These are phyloP conservation scores for Beta macrorhiza DNA, from an alignment of 179 eudicot species.

Conservation along the genomic window DNA sequence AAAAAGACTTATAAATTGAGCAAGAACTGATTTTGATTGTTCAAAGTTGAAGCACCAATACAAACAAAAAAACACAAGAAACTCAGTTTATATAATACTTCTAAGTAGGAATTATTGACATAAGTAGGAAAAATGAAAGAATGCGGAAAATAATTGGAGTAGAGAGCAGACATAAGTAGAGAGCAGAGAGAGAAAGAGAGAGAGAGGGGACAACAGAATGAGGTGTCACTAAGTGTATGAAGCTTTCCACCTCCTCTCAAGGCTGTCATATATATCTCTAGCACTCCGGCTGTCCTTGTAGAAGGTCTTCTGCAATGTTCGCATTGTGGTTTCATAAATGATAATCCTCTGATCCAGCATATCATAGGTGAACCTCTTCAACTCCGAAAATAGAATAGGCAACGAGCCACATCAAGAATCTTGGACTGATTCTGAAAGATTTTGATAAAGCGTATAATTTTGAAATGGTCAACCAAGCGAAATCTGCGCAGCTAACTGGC, in stretches of 20 bases:
- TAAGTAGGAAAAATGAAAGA: background rate
- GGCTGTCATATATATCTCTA: slow-evolving; percentile 53
- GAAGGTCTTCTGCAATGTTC: slow-evolving; percentile 47
- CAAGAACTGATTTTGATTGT: too few species aligned
- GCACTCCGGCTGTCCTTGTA: slow-evolving; percentile 48
- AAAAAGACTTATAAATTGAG: too few species aligned
- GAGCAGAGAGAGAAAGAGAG: background rate
- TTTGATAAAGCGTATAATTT: background rate
- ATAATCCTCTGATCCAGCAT: slow-evolving; percentile 61
- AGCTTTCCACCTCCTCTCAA: slow-evolving; percentile 63
- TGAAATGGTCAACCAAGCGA: background rate
- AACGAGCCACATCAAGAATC: background rate
- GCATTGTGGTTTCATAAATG: slow-evolving; percentile 65
- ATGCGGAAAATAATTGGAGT: background rate
- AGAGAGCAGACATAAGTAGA: background rate
- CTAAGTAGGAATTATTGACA: background rate
- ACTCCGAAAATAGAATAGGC: slow-evolving; percentile 34
- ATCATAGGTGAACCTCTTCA: slow-evolving; percentile 51
- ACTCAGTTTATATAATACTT: too few species aligned
- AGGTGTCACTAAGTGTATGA: slow-evolving; percentile 27
- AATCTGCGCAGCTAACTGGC: background rate
- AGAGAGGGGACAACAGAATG: background rate
- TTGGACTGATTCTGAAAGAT: background rate
- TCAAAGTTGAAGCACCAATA: too few species aligned
- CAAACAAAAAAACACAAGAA: background rate